Percentiles rank a stretch among this genome's conserved stretches.
Conservation (phyloP, 2,329 filamentous ascomycete genomes). For the Acephala macrosclerotiorum region DNA sequence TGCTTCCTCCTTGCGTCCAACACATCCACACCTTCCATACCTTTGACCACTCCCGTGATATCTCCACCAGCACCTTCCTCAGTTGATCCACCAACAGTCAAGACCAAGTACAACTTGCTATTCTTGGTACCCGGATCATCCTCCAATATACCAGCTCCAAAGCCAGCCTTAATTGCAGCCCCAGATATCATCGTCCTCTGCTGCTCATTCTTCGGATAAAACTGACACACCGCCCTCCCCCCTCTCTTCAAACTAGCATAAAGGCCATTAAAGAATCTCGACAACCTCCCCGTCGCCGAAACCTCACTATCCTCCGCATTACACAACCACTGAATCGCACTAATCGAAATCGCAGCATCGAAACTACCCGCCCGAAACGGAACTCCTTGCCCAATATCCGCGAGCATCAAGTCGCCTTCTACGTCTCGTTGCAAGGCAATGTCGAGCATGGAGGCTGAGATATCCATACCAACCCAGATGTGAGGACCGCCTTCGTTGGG, state of each 20-base stretch:
- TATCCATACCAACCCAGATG: conserved; percentile 97
- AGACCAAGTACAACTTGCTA: conserved; percentile 91
- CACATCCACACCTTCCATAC: conserved; percentile 88
- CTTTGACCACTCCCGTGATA: conserved; percentile 88
- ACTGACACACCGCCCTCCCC: conserved; percentile 92
- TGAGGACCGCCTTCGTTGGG: conserved; percentile 83
- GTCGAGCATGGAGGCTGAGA: conserved; percentile 95
- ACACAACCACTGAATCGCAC: conserved; percentile 97
- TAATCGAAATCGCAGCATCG: conserved; percentile 94
- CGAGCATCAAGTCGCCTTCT: conserved; percentile 91
- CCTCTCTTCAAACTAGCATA: conserved; percentile 86
- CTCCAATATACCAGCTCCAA: conserved; percentile 92
- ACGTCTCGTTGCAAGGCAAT: conserved; percentile 90
- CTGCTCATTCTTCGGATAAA: conserved; percentile 94
- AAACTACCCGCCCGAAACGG: conserved; percentile 93
- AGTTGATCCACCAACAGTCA: conserved; percentile 78
- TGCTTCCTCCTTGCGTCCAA: conserved; percentile 69
- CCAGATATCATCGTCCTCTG: conserved; percentile 92
- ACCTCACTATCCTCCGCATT: conserved; percentile 92
- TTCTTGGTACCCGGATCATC: conserved; percentile 98
- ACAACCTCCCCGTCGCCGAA: conserved; percentile 77
- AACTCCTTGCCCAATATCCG: conserved; percentile 94
- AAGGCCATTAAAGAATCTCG: conserved; percentile 89
- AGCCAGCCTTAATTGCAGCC: conserved; percentile 91
- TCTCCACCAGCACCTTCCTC: conserved; percentile 67